phyloP scores from a whole-genome alignment of 768 basidiomycete genomes.

The Boletus rufocinnamomeus region DNA sequence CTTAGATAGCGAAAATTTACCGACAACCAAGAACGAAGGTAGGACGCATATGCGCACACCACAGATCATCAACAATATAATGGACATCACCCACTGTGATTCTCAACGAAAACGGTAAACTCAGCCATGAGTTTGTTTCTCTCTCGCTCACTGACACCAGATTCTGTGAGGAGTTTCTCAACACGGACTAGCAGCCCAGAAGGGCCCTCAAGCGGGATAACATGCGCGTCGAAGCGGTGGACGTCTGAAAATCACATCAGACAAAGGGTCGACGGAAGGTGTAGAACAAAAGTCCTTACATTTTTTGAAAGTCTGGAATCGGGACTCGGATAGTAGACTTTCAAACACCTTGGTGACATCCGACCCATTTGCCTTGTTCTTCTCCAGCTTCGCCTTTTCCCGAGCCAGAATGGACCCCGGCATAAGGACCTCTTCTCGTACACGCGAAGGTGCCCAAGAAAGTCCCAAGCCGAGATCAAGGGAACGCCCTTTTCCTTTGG shows the following conservation, averaged over 20 bases:
- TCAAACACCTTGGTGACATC: conserved; percentile 43
- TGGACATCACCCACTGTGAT: conserved; percentile 25
- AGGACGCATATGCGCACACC: neutral
- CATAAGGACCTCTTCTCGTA: conserved; percentile 67
- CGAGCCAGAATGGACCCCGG: conserved; percentile 38
- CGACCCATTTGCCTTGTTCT: conserved; percentile 20
- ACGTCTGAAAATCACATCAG: conserved; percentile 50
- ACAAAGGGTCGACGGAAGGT: conserved; percentile 11
- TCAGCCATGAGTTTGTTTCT: conserved; percentile 53
- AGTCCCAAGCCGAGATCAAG: conserved; percentile 70
- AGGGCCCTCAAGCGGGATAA: conserved; percentile 75
- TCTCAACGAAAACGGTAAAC: conserved; percentile 58
- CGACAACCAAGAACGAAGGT: conserved; percentile 18
- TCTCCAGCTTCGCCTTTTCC: conserved; percentile 30
- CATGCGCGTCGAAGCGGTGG: conserved; percentile 70
- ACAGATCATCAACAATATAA: conserved; percentile 8
- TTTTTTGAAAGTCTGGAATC: conserved; percentile 52
- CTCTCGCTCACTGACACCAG: conserved; percentile 51
- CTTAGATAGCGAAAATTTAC: conserved; percentile 33
- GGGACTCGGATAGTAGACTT: conserved; percentile 37
- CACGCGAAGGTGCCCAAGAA: conserved; percentile 69
- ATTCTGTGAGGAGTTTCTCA: conserved; percentile 55
- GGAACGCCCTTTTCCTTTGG: conserved; percentile 62
- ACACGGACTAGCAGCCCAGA: conserved; percentile 67
- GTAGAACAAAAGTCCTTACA: conserved; percentile 48